Evolutionary conservation across 208 protist species (phyloP), one percentile per base, ranked within the genome.

Genomic region (Wallacemonas sp.): DNA sequence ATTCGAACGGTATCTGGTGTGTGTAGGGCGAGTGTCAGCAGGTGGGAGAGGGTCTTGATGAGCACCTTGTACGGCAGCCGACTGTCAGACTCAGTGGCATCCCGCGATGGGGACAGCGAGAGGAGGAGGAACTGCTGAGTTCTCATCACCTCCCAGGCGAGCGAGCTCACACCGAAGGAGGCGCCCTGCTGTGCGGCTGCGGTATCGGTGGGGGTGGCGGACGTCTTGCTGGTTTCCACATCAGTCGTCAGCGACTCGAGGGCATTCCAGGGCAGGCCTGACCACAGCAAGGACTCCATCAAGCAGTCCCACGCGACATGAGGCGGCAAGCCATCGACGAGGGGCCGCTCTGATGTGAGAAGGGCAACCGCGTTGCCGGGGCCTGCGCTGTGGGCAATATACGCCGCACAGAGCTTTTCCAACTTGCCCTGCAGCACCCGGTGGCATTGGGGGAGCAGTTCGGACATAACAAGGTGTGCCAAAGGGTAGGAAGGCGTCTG

Each of bases 81-180:
- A 34, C 47, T 47, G 56, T 44, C 17, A 27, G 4, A 34, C 56
- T 2, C 38, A n/a, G 11, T 62, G 21, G 27, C 2, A 19, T 21
- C 21, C 39, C 6, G 14, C 53, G 12, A 2, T 26, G 62, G 19
- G 17, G 19, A 17, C 30, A 69, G 31, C 24, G 59, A 38, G 26
- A 80, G 59, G 21, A 83, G 66, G 9, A 26, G 65, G 8, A 5
- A 31, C 42, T 66, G 80, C 33, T 90, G 72, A 45, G 72, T 54
- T 6, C 69, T 45, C 49, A 92, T 63, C 4, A 88, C 69, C n/a
- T 56, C 39, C 82, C 82, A 93, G 6, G 82, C 86, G 22, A 88
- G 75, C 5, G 86, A 93, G n/a, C 83, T 81, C 28, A 72, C 72
- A 17, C 82, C 86, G 65, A 83, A 89, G 1, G 60, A 70, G 30